Conservation (phyloP, 2,329 filamentous ascomycete species). For the Dryadomyces quercivorus region DNA sequence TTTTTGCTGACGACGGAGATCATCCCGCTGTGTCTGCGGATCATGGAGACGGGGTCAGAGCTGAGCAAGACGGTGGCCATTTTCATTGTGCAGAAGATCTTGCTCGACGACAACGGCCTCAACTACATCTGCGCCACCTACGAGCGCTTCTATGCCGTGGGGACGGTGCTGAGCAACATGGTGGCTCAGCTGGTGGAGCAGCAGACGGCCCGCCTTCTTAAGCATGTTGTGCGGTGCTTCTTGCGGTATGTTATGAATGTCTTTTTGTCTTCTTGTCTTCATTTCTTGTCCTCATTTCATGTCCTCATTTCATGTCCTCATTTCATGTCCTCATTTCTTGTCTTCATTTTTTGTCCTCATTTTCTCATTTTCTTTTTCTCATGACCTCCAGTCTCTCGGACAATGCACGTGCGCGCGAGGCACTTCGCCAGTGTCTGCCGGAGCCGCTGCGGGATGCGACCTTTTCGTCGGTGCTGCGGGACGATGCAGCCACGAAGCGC, state of each 20-base stretch:
- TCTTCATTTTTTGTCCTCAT: too few relatives aligned
- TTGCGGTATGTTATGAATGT: slow-evolving; percentile 74
- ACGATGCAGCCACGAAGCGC: slow-evolving; percentile 94
- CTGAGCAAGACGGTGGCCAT: slow-evolving; percentile 98
- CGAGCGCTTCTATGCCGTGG: slow-evolving; percentile 95
- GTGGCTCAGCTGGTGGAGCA: slow-evolving; percentile 95
- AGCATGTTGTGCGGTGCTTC: slow-evolving; percentile 96
- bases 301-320: too few relatives aligned
- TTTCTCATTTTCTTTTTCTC: neutral
- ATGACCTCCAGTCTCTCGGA: slow-evolving; percentile 61
- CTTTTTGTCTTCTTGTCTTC: too few relatives aligned
- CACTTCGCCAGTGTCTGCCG: slow-evolving; percentile 86
- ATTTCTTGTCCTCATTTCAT: too few relatives aligned
- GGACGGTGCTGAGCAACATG: slow-evolving; percentile 97
- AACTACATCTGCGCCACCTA: slow-evolving; percentile 99
- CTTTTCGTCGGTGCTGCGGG: slow-evolving; percentile 89
- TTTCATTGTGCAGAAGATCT: slow-evolving; percentile 98
- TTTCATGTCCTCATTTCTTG: neutral
- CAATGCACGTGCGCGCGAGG: slow-evolving; percentile 89
- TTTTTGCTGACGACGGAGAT: slow-evolving; percentile 98
- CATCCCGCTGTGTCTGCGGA: slow-evolving; percentile 90
- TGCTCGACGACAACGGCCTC: slow-evolving; percentile 89
- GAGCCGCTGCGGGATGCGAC: slow-evolving; percentile 98
- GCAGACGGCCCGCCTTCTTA: slow-evolving; percentile 87
- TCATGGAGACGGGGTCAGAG: slow-evolving; percentile 98